phyloP scores from a whole-genome alignment of 768 basidiomycete species.

The Termitomyces sp. region DNA sequence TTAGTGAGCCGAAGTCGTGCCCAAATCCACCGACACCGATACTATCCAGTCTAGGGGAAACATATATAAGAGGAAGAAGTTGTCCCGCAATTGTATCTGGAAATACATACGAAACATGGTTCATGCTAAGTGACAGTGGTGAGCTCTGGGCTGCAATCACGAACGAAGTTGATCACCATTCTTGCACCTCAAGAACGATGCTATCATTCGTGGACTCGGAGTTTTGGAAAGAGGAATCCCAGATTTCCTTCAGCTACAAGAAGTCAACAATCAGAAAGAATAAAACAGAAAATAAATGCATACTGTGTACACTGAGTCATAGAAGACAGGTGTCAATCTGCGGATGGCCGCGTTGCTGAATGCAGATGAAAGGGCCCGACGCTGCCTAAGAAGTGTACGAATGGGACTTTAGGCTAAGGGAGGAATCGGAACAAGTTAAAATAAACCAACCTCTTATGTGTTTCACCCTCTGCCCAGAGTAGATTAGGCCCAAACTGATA shows the following conservation, averaged over 20 bases:
- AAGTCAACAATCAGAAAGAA: not conserved
- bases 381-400: constrained; percentile 24
- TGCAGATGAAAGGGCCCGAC: constrained; percentile 34
- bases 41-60: constrained; percentile 35
- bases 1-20: constrained; percentile 44
- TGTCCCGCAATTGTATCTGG: not conserved
- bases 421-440: not conserved
- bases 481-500: constrained; percentile 31
- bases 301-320: constrained; percentile 1
- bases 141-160: not conserved
- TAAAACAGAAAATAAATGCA: too few relatives aligned
- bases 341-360: constrained; percentile 39
- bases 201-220: constrained; percentile 13
- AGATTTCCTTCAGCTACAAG: constrained; percentile 23
- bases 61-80: not conserved
- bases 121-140: constrained; percentile 27
- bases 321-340: constrained; percentile 33
- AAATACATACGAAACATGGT: constrained; percentile 34
- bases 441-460: constrained; percentile 31
- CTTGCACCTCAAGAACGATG: constrained; percentile 37
- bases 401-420: not conserved
- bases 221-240: constrained; percentile 20
- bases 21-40: constrained; percentile 49
- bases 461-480: constrained; percentile 38
- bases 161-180: constrained; percentile 25